Evolutionary conservation across 2,329 filamentous ascomycete species (phyloP).

Genomic region (Mollisiaceae sp.): DNA sequence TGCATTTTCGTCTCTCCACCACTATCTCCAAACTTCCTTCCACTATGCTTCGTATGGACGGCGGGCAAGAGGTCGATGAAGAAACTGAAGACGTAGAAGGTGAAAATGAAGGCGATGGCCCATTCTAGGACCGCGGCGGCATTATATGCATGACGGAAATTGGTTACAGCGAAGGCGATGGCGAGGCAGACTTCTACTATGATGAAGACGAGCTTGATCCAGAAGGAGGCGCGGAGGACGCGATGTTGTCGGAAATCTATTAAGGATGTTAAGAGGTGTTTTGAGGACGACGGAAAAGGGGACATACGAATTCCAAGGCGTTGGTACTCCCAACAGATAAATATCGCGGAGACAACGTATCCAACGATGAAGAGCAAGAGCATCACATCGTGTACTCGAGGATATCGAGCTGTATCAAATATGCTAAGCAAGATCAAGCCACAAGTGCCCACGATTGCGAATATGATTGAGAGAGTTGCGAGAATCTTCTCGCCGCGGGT

Average conservation of each 20-base stretch:
- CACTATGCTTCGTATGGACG: constrained; percentile 30
- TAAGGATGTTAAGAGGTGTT: background rate
- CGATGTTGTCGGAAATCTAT: constrained; percentile 74
- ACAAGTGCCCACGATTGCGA: constrained; percentile 74
- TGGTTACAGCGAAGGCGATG: constrained; percentile 71
- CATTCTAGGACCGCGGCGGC: constrained; percentile 79
- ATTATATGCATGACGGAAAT: constrained; percentile 58
- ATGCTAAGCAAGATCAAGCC: constrained; percentile 84
- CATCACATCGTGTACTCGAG: constrained; percentile 73
- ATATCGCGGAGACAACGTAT: constrained; percentile 84
- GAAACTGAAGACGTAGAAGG: constrained; percentile 87
- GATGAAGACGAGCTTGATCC: constrained; percentile 85
- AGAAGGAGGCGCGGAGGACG: constrained; percentile 80
- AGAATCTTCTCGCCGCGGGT: constrained; percentile 67
- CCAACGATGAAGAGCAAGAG: constrained; percentile 83
- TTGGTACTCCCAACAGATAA: constrained; percentile 90
- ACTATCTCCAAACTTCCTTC: constrained; percentile 24
- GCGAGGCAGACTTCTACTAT: constrained; percentile 76
- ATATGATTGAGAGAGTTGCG: constrained; percentile 64
- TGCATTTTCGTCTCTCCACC: constrained; percentile 35
- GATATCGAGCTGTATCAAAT: constrained; percentile 80
- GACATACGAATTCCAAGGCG: constrained; percentile 73
- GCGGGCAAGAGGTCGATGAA: constrained; percentile 86
- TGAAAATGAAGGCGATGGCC: constrained; percentile 82
- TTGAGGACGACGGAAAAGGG: constrained; percentile 1